A percentile compares a stretch with the other conserved stretches of the same genome.
Evolutionary conservation across 202 grass and related monocot species (phyloP).

Genomic region (Schoenoplectus tabernaemontani): DNA sequence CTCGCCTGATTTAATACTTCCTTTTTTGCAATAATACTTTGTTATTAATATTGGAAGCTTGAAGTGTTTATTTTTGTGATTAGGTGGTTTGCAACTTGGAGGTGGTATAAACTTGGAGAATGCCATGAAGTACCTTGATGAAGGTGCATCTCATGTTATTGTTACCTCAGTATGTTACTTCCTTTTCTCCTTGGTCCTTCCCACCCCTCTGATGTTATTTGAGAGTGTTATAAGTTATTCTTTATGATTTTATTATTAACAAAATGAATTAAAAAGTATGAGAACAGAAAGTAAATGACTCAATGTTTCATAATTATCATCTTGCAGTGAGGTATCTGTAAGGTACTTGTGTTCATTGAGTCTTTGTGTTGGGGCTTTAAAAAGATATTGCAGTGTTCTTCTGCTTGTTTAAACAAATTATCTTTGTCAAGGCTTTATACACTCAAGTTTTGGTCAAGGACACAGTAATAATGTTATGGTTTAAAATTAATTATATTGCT

Average conservation of each 20-base stretch:
- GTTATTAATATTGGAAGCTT: neutral
- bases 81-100: conserved; percentile 96
- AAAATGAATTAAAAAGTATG: neutral
- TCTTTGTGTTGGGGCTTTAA: neutral
- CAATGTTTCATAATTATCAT: neutral
- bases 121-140: conserved; percentile 58
- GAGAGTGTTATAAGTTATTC: neutral
- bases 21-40: neutral
- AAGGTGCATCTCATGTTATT: conserved; percentile 96
- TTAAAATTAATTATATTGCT: neutral
- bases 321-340: neutral
- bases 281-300: neutral
- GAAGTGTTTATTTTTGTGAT: conserved; percentile 3
- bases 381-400: neutral
- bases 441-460: neutral
- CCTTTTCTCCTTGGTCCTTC: no score
- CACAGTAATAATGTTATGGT: neutral
- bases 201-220: neutral
- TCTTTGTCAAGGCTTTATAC: neutral
- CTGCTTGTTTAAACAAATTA: neutral
- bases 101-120: conserved; percentile 92
- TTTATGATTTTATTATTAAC: conserved; percentile 4
- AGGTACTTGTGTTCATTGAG: neutral
- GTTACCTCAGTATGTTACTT: conserved; percentile 72
- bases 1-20: neutral